A percentile compares a stretch with the other conserved stretches of the same genome.
These are phyloP conservation scores for Auxenochlorella pyrenoidosa DNA, from an alignment of 139 green algal genomes.

Conservation along the genomic window DNA sequence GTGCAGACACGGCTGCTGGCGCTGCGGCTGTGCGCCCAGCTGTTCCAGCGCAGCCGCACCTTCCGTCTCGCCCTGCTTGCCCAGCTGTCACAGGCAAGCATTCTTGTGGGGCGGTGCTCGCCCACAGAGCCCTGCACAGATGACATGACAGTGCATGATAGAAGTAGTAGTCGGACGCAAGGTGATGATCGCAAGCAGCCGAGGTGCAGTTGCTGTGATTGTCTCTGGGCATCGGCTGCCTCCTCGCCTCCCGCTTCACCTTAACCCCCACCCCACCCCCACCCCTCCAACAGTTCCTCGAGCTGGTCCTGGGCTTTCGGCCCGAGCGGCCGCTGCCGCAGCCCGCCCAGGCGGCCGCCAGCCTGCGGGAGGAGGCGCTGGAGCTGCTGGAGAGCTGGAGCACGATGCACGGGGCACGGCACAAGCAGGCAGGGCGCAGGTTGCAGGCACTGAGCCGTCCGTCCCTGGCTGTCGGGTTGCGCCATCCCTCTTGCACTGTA, in stretches of 20 bases:
- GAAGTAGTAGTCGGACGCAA: too few species aligned
- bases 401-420: constrained; percentile 23
- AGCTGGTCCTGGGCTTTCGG: constrained; percentile 45
- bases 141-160: too few species aligned
- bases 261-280: neutral
- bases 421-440: constrained; percentile 49
- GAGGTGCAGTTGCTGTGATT: neutral
- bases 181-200: too few species aligned
- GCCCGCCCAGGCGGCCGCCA: constrained; percentile 30
- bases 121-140: too few species aligned
- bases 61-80: constrained; percentile 41
- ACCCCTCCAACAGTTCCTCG: constrained; percentile 48
- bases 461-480: too few species aligned
- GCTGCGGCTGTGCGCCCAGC: constrained; percentile 45
- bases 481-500: too few species aligned
- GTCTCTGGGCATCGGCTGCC: neutral
- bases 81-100: neutral
- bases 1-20: constrained; percentile 50
- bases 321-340: constrained; percentile 45
- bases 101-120: neutral
- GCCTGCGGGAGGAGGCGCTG: constrained; percentile 38
- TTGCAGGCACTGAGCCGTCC: too few species aligned
- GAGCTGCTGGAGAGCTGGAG: constrained; percentile 50
- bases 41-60: constrained; percentile 50
- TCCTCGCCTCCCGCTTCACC: neutral